Evolutionary conservation across 768 basidiomycete genomes (phyloP).

Genomic region (Inosperma sp.): DNA sequence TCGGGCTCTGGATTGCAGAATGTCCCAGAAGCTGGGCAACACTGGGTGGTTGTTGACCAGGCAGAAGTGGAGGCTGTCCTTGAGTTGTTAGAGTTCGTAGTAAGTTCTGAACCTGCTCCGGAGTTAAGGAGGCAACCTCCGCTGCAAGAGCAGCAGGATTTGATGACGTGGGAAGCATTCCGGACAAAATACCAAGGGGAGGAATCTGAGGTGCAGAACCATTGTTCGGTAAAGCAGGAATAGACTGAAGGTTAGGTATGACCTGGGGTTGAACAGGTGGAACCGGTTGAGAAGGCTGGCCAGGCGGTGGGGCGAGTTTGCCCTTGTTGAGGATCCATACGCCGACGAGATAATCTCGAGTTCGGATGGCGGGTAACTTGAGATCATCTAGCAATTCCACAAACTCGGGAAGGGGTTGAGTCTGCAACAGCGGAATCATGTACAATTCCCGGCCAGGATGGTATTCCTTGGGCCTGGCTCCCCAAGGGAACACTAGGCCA

Average conservation of each 20-base stretch:
- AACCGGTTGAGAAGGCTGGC: constrained; percentile 18
- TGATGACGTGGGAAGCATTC: neutral
- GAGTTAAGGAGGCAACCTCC: constrained; percentile 68
- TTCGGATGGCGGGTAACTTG: constrained; percentile 58
- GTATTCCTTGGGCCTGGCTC: constrained; percentile 63
- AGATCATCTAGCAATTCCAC: constrained; percentile 79
- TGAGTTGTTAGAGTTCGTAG: constrained; percentile 47
- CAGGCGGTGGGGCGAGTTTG: constrained; percentile 52
- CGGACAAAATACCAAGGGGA: neutral
- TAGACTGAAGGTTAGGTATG: constrained; percentile 8
- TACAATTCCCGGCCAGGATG: constrained; percentile 84
- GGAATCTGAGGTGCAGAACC: constrained; percentile 19
- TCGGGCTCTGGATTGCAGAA: no score
- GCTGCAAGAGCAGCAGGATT: constrained; percentile 53
- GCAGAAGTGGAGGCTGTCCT: constrained; percentile 24
- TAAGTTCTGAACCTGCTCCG: constrained; percentile 70
- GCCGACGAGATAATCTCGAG: constrained; percentile 66
- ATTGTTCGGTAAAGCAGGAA: constrained; percentile 31
- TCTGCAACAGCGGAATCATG: constrained; percentile 68
- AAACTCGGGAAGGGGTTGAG: constrained; percentile 73
- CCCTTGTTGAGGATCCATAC: constrained; percentile 86
- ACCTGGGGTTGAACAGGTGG: constrained; percentile 9
- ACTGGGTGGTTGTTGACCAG: constrained; percentile 24
- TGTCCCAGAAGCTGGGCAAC: no score
- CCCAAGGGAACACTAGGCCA: constrained; percentile 85